Conservation (phyloP, 1,284 basidiomycete species). For the Agaricales sp. region DNA sequence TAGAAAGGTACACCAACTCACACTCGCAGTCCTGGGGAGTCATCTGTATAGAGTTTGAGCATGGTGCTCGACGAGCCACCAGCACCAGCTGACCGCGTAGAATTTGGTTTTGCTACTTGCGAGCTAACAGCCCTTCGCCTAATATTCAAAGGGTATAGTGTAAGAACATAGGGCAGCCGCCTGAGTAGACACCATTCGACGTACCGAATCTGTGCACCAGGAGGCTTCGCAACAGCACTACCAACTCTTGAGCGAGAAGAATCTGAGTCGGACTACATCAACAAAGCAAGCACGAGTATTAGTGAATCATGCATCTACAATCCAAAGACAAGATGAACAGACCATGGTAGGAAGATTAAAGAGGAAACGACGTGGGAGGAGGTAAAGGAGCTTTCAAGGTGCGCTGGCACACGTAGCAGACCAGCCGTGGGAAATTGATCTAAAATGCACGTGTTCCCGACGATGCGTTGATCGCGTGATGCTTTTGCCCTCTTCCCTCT, state of each 20-base stretch:
- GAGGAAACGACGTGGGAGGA: background rate
- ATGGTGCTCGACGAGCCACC: constrained; percentile 97
- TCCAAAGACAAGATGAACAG: too few relatives aligned
- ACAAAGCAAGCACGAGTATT: constrained; percentile 1
- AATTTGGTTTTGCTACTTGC: constrained; percentile 74
- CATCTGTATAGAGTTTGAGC: constrained; percentile 97
- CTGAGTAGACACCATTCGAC: constrained; percentile 16
- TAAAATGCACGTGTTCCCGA: too few relatives aligned
- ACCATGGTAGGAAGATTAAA: background rate
- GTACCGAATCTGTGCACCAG: constrained; percentile 71
- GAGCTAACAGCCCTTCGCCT: constrained; percentile 76
- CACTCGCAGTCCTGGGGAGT: constrained; percentile 94
- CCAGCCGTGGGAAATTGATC: too few relatives aligned
- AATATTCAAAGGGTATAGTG: background rate
- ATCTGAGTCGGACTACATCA: constrained; percentile 53
- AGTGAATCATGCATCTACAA: too few relatives aligned
- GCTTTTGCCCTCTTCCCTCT: too few relatives aligned
- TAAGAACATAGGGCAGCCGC: background rate
- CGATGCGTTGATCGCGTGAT: too few relatives aligned
- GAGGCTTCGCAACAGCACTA: constrained; percentile 53
- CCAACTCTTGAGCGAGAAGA: constrained; percentile 28
- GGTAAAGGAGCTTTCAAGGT: too few relatives aligned
- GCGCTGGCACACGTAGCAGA: too few relatives aligned
- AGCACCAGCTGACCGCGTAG: constrained; percentile 86
- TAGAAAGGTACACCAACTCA: constrained; percentile 37